Evolutionary conservation across 2,329 filamentous ascomycete genomes (phyloP).

Genomic region (Colletotrichum sp.): DNA sequence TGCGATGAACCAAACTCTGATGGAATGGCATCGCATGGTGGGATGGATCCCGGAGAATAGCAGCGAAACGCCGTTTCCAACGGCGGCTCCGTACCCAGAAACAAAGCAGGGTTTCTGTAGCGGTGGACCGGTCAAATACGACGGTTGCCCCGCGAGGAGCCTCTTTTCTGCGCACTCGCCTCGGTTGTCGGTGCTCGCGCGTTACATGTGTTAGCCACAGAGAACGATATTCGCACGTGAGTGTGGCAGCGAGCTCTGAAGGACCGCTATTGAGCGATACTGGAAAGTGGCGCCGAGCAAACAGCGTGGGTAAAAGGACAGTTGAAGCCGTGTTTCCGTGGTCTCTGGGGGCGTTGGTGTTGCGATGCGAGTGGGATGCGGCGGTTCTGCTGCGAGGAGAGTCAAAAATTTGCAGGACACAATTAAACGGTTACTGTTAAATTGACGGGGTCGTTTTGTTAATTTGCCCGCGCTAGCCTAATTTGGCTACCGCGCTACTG

Average conservation of each 20-base stretch:
- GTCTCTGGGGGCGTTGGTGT: background rate
- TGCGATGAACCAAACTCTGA: conserved; percentile 13
- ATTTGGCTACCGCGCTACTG: no score
- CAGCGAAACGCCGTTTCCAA: background rate
- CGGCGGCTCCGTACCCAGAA: background rate
- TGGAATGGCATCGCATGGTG: background rate
- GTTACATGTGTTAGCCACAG: conserved; percentile 2
- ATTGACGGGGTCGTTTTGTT: no score
- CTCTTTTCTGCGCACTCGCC: conserved; percentile 1
- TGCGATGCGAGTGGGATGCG: background rate
- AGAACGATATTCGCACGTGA: background rate
- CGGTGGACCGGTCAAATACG: background rate
- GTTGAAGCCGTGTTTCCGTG: background rate
- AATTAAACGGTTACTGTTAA: no score
- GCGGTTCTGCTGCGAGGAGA: conserved; percentile 1
- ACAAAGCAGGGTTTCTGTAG: background rate
- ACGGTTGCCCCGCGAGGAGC: background rate
- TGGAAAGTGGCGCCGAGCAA: background rate
- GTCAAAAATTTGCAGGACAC: conserved; percentile 7
- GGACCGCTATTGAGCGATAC: background rate
- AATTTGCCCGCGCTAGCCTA: no score
- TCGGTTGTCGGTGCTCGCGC: conserved; percentile 8
- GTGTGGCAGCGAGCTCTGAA: background rate
- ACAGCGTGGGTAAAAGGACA: background rate
- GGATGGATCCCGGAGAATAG: background rate